Evolutionary conservation across 139 green algal species (phyloP).

Genomic region (Coccomyxa sp.): DNA sequence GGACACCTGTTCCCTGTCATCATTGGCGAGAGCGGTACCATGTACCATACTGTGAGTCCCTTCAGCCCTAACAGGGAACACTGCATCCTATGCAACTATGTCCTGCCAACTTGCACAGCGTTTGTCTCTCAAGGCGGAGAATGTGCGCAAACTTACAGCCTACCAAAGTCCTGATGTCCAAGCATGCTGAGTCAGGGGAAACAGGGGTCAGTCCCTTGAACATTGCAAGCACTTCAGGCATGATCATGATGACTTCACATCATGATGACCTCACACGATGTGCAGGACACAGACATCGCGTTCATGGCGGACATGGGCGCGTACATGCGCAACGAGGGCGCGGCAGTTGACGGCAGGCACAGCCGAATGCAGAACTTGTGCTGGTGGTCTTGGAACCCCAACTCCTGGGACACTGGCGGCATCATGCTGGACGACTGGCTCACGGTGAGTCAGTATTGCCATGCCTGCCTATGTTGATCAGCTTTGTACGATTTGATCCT

Average conservation of each 20-base stretch:
- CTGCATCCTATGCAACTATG: not conserved
- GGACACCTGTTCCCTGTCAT: constrained; percentile 32
- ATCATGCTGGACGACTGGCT: not conserved
- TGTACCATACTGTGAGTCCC: not conserved
- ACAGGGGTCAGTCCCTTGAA: not conserved
- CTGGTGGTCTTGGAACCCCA: constrained; percentile 47
- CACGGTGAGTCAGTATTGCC: too few species aligned
- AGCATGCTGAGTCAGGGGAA: too few species aligned
- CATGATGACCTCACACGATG: constrained; percentile 5
- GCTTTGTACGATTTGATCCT: too few species aligned
- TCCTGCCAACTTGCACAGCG: not conserved
- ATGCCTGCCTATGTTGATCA: too few species aligned
- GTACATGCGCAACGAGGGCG: not conserved
- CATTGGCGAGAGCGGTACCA: constrained; percentile 36
- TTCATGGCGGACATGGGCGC: constrained; percentile 26
- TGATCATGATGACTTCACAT: not conserved
- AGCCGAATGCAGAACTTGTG: not conserved
- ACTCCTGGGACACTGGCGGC: constrained; percentile 27
- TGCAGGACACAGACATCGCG: constrained; percentile 13
- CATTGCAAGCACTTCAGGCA: not conserved
- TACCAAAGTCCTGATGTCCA: too few species aligned
- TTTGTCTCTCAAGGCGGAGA: not conserved
- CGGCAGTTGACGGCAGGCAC: not conserved
- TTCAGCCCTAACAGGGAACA: not conserved
- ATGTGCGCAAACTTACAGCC: not conserved